Base-by-base conservation (phyloP, 176 grass and related monocot species). In the Dendrocalamus sinicus region DNA sequence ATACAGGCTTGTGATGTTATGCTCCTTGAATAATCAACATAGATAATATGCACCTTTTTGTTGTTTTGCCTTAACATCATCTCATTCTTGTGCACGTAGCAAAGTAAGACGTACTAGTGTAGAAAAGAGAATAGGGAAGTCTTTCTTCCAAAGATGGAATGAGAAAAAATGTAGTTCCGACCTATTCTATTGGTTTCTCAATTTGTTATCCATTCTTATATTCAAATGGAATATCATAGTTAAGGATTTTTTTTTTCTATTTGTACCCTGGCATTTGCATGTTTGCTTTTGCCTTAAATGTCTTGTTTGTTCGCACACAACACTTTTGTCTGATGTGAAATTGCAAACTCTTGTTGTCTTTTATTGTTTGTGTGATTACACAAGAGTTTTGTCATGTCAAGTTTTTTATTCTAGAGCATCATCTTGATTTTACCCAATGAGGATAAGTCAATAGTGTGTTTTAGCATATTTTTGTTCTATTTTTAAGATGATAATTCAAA, bases 81-180 rank as follows among this genome's bases (percentile, higher is more conserved):
- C n/a, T 55, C 24, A 8, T 8, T 28, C 13, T 37, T 55, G 48
- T 37, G 26, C 46, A 54, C 8, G 28, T 37, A 75, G 48, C 48
- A 37, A 9, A 19, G 37, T 75, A 9, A 20, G 73, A 5, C 20
- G 16, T 37, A 19, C 5, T 62, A 24, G n/a, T 62, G 26, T 12
- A 26, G 59, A 24, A 62, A 23, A 24, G 59, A 24, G n/a, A 26
- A 62, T 62, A 62, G 22, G 10, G n/a, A 24, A 5, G 59, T 26
- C 10, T 24, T 60, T 61, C 59, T 61, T 61, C n/a, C n/a, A 61
- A 61, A 59, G 57, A 61, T 62, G n/a, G 59, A 62, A 62, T 62
- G n/a, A 12, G 8, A 62, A 61, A 62, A 61, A 12, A 23, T 26
- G 22, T 62, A 62, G 59, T 5, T 24, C 26, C 9, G 3, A 26